These are phyloP conservation scores for Cladosporium colombiae DNA, from an alignment of 2,329 filamentous ascomycete species.

Conservation along the genomic window DNA sequence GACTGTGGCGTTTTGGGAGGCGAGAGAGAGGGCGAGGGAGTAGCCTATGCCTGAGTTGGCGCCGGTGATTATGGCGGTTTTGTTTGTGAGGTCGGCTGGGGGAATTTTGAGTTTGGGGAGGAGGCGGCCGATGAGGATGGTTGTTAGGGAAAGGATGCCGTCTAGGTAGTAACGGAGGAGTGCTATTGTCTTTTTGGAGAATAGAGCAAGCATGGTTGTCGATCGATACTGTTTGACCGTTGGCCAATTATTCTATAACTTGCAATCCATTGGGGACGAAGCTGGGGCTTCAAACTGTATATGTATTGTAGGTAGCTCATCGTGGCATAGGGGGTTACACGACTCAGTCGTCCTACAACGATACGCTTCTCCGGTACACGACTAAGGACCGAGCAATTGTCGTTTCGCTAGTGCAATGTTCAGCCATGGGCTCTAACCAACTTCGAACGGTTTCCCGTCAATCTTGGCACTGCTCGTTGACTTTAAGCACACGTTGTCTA, in stretches of 20 bases:
- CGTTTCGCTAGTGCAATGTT: too few species aligned
- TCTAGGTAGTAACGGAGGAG: not conserved
- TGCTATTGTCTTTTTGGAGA: not conserved
- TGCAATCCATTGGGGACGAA: too few species aligned
- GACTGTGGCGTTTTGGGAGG: conserved; percentile 17
- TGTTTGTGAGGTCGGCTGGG: conserved; percentile 18
- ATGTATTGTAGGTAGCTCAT: too few species aligned
- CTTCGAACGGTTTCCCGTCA: too few species aligned
- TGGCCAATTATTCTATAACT: not conserved
- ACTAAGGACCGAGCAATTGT: too few species aligned
- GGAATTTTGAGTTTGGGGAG: not conserved
- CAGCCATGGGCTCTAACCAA: too few species aligned
- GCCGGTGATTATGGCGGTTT: conserved; percentile 25
- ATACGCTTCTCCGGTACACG: too few species aligned
- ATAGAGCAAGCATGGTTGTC: not conserved
- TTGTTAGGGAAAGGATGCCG: not conserved
- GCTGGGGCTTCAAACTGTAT: too few species aligned
- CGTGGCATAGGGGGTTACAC: too few species aligned
- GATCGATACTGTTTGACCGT: not conserved
- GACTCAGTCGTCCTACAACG: too few species aligned
- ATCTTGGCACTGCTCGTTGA: too few species aligned
- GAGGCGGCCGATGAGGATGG: not conserved
- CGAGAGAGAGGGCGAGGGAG: conserved; percentile 22
- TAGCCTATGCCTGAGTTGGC: conserved; percentile 27
- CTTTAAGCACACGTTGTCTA: too few species aligned